Evolutionary conservation across 2,329 filamentous ascomycete genomes (phyloP).

Genomic region (Verticillium tricorpus): DNA sequence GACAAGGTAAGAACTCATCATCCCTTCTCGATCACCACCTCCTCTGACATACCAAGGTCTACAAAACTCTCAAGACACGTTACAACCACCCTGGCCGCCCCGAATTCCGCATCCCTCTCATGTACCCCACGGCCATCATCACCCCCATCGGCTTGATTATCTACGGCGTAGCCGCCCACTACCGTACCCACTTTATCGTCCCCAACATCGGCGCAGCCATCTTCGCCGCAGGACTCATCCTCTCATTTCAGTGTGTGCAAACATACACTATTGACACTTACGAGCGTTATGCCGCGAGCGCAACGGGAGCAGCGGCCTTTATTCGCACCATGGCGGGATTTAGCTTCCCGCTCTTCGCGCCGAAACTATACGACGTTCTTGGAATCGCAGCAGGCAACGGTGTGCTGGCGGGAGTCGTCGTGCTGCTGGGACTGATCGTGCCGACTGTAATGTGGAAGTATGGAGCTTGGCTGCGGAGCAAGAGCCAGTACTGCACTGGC

Average conservation of each 20-base stretch:
- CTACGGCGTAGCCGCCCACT: constrained; percentile 42
- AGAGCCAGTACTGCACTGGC: constrained; percentile 12
- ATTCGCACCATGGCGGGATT: constrained; percentile 52
- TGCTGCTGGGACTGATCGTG: constrained; percentile 11
- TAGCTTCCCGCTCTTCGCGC: constrained; percentile 54
- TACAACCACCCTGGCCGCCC: constrained; percentile 23
- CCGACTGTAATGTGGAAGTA: constrained; percentile 15
- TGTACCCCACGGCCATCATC: constrained; percentile 30
- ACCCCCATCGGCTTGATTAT: constrained; percentile 44
- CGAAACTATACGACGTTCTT: constrained; percentile 30
- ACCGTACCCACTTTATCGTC: constrained; percentile 42
- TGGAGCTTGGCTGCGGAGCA: constrained; percentile 14
- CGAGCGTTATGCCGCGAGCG: constrained; percentile 13
- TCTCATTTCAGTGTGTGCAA: constrained; percentile 53
- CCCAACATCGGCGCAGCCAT: constrained; percentile 52
- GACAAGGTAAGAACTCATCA: constrained; percentile 19
- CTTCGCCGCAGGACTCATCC: constrained; percentile 45
- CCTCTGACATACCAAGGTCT: constrained; percentile 16
- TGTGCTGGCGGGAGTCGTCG: constrained; percentile 23
- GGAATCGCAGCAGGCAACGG: constrained; percentile 41
- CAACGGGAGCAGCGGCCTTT: constrained; percentile 35
- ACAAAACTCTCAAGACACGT: constrained; percentile 16
- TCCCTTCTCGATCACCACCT: neutral
- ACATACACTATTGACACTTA: constrained; percentile 42
- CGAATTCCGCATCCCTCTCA: constrained; percentile 28